Evolutionary conservation across 176 grass and related monocot genomes (phyloP).

Genomic region (Poa pratensis): DNA sequence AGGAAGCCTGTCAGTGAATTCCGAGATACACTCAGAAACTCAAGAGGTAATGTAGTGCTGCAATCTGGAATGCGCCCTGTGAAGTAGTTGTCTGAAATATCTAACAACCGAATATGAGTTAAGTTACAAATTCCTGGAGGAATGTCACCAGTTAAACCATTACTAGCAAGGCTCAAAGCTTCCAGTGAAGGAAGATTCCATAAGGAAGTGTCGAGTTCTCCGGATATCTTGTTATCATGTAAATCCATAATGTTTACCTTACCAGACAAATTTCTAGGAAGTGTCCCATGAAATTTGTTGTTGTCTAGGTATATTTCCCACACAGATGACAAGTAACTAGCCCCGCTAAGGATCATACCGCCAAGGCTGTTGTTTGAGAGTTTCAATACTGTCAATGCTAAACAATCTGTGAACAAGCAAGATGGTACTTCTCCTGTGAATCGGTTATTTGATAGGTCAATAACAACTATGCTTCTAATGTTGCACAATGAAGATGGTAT

Average conservation of each 20-base stretch:
- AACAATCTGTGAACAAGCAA: constrained; percentile 19
- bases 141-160: constrained; percentile 36
- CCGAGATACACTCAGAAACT: constrained; percentile 12
- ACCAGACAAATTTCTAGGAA: constrained; percentile 4
- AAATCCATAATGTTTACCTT: neutral
- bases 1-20: constrained; percentile 27
- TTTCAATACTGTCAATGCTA: neutral
- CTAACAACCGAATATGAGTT: too few relatives aligned
- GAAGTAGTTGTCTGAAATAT: constrained; percentile 37
- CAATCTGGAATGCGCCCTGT: constrained; percentile 34
- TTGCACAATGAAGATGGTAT: constrained; percentile 19
- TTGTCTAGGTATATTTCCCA: neutral
- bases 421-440: constrained; percentile 42
- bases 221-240: constrained; percentile 29
- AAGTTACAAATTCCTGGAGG: neutral
- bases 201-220: neutral
- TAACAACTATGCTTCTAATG: neutral
- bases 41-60: neutral
- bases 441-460: constrained; percentile 46
- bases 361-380: constrained; percentile 41
- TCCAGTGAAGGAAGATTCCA: neutral
- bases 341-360: neutral
- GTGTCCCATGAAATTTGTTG: constrained; percentile 21
- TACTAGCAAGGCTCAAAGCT: constrained; percentile 17
- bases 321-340: neutral